Evolutionary conservation across 805 yeast species (phyloP), one percentile per base, ranked within the genome.

Genomic region (Barnettozyma salicaria): DNA sequence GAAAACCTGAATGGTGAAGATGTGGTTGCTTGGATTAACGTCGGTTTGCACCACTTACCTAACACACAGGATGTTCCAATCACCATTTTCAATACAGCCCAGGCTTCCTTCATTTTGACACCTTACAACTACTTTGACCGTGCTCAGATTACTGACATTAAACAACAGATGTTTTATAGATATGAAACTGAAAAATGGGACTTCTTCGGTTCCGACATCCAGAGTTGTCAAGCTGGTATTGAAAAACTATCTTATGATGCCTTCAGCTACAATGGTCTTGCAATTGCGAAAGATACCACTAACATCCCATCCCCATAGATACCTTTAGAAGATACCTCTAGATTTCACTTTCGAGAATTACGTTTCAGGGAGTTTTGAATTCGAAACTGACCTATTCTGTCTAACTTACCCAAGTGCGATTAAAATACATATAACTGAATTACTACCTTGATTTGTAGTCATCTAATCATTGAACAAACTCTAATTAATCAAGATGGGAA

Each of bases 21-120:
- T 33, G 30, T 55, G 18, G 59, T 55, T 17, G 48, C 46, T n/a
- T 55, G 59, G 59, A 40, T 53, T 29, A 55, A 50, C 40, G 32
- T 55, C 27, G 59, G 52, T 22, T 35, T 55, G 17, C 59, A 55
- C 30, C 59, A 55, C 33, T 43, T 55, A 32, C 59, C 59, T 42
- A 53, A 49, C 39, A 49, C 57, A 19, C 54, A 55, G 27, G 59
- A 55, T 41, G 49, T 55, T 24, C 59, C 58, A 42, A 51, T 45
- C 30, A 55, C 59, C 10, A 42, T 55, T 21, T 55, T 45, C 45
- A 46, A 41, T 30, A 50, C 58, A 20, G 59, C 58, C 11, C 44
- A 40, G 30, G 42, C 56, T 5, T 39, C 47, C 12, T 43, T 55
- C 20, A 23, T 49, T 19, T 32, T 55, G 17, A 55, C 59, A 5